phyloP scores from a whole-genome alignment of 2,329 filamentous ascomycete species.

The Onygenales sp. region DNA sequence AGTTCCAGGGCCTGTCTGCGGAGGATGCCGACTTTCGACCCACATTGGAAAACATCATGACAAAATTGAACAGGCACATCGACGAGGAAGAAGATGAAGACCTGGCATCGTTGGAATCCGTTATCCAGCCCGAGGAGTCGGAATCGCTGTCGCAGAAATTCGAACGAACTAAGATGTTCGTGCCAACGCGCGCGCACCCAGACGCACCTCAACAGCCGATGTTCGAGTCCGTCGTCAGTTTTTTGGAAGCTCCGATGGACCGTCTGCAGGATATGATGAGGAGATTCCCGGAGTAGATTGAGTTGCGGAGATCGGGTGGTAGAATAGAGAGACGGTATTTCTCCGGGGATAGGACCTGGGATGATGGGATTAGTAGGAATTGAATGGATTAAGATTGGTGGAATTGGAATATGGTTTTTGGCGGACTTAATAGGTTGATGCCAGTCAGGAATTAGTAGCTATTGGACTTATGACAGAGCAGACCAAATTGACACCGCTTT shows the following conservation, averaged over 20 bases:
- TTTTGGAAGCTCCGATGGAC: slow-evolving; percentile 49
- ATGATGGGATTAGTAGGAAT: no score
- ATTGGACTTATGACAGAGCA: no score
- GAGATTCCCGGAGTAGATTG: slow-evolving; percentile 35
- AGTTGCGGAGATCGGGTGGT: neutral
- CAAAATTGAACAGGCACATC: slow-evolving; percentile 36
- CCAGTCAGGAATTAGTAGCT: no score
- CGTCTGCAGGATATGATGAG: slow-evolving; percentile 44
- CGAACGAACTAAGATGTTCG: slow-evolving; percentile 42
- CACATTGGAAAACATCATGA: slow-evolving; percentile 34
- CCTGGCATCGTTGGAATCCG: slow-evolving; percentile 37
- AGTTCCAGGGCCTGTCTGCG: slow-evolving; percentile 37
- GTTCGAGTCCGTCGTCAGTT: slow-evolving; percentile 45
- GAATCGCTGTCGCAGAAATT: slow-evolving; percentile 35
- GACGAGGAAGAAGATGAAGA: slow-evolving; percentile 41
- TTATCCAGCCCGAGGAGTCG: slow-evolving; percentile 24
- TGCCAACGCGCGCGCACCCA: slow-evolving; percentile 43
- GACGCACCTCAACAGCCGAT: slow-evolving; percentile 41
- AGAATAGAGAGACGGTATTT: no score
- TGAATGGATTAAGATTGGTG: no score
- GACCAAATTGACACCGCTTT: no score
- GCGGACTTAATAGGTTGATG: no score
- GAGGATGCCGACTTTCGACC: slow-evolving; percentile 30
- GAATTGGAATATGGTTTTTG: no score
- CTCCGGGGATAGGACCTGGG: no score